Evolutionary conservation across 306 rosid species (phyloP).

Genomic region (Alnus rubra): DNA sequence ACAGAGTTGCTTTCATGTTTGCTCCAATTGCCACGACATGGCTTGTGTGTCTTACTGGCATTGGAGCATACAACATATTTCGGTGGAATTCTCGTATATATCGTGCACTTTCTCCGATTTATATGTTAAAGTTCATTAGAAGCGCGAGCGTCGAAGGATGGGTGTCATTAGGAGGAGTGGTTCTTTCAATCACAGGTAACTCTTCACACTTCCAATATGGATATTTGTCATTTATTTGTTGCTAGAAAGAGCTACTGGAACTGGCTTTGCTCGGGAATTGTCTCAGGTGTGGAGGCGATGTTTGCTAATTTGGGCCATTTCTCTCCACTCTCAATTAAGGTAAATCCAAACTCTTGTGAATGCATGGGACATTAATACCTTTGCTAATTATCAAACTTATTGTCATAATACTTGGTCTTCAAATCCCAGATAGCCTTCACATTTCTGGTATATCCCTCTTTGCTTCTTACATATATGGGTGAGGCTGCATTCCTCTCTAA

Average conservation of each 20-base stretch:
- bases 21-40: constrained; percentile 70
- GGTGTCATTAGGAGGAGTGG: constrained; percentile 67
- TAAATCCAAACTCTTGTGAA: constrained; percentile 24
- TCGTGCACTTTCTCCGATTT: constrained; percentile 62
- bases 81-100: constrained; percentile 59
- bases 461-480: constrained; percentile 73
- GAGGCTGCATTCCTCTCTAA: constrained; percentile 83
- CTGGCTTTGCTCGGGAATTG: constrained; percentile 29
- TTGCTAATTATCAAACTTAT: not conserved
- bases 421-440: constrained; percentile 74
- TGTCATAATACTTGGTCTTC: constrained; percentile 16
- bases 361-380: not conserved
- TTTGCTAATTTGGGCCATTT: constrained; percentile 86
- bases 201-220: constrained; percentile 18
- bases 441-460: constrained; percentile 61
- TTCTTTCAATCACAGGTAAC: constrained; percentile 72
- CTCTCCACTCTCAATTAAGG: constrained; percentile 82
- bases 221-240: constrained; percentile 22
- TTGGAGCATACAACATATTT: constrained; percentile 67
- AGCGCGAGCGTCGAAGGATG: constrained; percentile 62
- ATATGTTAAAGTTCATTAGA: constrained; percentile 57
- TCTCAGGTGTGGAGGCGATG: constrained; percentile 89
- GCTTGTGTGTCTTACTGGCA: constrained; percentile 61
- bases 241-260: constrained; percentile 26
- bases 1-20: constrained; percentile 71